Base-by-base conservation (phyloP, 805 yeast genomes). In the Nakazawaea pomicola region DNA sequence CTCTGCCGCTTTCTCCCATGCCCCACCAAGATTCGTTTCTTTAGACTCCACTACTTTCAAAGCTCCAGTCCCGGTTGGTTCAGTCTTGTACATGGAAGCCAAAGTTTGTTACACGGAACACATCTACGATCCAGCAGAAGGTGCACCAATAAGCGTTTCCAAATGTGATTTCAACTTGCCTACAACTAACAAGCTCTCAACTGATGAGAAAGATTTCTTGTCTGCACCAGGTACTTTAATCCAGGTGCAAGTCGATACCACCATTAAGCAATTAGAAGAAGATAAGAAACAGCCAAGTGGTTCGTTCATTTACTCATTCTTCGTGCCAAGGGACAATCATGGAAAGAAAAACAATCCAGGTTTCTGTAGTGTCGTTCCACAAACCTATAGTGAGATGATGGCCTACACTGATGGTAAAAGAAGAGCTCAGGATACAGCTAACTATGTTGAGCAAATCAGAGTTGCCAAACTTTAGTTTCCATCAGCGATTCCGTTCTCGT, bases 11-110 rank as follows among this genome's bases (percentile, higher is more conserved):
- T 88, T 90, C 54, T 70, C 96, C 2, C 80, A 79, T 49, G 80
- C 91, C 12, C 78, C 83, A 46, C 96, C 98, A 32, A 72, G 96
- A 57, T 90, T 90, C 51, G 85, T 88, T 9, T 83, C 95, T 2
- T 71, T 90, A 50, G 97, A 90, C 58, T 83, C 93, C 17, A 88
- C 96, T 32, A 84, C 95, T 18, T 90, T 90, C 71, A 80, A 84
- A 54, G 84, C 90, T 15, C 98, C 98, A 2, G 98, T 90, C 6
- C 97, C 97, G 1, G 96, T 90, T 14, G 97, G 98, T 1, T 80
- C 90, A 1, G 95, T 91, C 7, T 66, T 90, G 45, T 83, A 80
- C 48, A 78, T 88, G 79, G 74, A 78, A 40, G 93, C 97, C 1
- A 69, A 81, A 16, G 86, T 90, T 6, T 87, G 84, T 18, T 88